phyloP scores from a whole-genome alignment of 2,329 filamentous ascomycete genomes.

The Onygena corvina region DNA sequence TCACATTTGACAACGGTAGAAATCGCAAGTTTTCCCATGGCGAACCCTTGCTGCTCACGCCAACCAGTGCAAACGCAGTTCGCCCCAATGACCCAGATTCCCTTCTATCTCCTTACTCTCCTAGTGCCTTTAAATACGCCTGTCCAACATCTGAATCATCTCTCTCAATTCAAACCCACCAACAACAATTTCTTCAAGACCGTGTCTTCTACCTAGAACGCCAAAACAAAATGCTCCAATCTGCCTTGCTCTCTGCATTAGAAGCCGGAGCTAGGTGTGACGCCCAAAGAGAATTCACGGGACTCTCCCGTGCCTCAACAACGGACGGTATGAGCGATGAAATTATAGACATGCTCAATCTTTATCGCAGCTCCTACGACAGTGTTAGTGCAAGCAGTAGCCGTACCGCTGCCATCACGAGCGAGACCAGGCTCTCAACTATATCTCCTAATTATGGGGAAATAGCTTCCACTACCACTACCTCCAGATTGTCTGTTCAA shows the following conservation, averaged over 20 bases:
- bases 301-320: background rate
- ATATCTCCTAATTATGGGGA: background rate
- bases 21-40: background rate
- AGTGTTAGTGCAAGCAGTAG: background rate
- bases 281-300: background rate
- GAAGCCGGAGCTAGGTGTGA: slow-evolving; percentile 24
- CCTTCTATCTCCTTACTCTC: slow-evolving; percentile 5
- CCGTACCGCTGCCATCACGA: background rate
- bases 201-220: slow-evolving; percentile 31
- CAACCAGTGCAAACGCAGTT: background rate
- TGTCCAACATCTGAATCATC: background rate
- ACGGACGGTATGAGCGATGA: background rate
- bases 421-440: background rate
- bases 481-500: slow-evolving; percentile 2
- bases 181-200: slow-evolving; percentile 24
- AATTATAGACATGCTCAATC: slow-evolving; percentile 8
- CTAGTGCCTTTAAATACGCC: slow-evolving; percentile 1
- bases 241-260: slow-evolving; percentile 31
- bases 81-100: slow-evolving; percentile 4
- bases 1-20: background rate
- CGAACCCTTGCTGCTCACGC: background rate
- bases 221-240: slow-evolving; percentile 34
- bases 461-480: background rate
- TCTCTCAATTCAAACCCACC: background rate
- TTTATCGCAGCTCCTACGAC: slow-evolving; percentile 4